Conservation (phyloP, 805 yeast species). For the Lipomyces spencermartinsiae region DNA sequence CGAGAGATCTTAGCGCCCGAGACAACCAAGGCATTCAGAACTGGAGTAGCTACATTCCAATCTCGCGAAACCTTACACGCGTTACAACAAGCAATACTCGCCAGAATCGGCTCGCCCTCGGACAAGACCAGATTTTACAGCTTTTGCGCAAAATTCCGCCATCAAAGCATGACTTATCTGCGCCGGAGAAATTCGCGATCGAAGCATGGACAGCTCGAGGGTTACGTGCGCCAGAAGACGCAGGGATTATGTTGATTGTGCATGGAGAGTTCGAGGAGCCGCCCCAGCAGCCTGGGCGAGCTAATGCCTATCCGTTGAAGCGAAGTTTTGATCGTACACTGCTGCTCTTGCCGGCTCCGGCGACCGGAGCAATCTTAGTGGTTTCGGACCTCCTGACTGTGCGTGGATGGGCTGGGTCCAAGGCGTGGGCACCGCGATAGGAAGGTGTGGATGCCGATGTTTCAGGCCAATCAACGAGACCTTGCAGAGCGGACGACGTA, state of each 20-base stretch:
- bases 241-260: slow-evolving; percentile 66
- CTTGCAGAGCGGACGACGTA: not conserved
- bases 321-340: slow-evolving; percentile 89
- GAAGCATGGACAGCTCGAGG: slow-evolving; percentile 58
- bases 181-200: slow-evolving; percentile 72
- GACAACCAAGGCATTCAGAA: slow-evolving; percentile 28
- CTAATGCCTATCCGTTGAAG: slow-evolving; percentile 45
- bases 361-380: slow-evolving; percentile 72
- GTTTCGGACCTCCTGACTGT: slow-evolving; percentile 84
- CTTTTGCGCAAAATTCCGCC: slow-evolving; percentile 75
- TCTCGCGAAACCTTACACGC: slow-evolving; percentile 77
- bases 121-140: slow-evolving; percentile 68
- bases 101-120: slow-evolving; percentile 64
- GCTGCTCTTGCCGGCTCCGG: slow-evolving; percentile 73
- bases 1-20: slow-evolving; percentile 48
- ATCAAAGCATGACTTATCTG: slow-evolving; percentile 71
- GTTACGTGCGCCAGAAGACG: slow-evolving; percentile 65
- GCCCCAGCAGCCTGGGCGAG: slow-evolving; percentile 36
- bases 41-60: slow-evolving; percentile 59
- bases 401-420: slow-evolving; percentile 61
- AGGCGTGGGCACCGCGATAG: slow-evolving; percentile 57
- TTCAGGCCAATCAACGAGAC: not conserved
- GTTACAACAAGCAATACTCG: slow-evolving; percentile 59
- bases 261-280: slow-evolving; percentile 86
- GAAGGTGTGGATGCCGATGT: not conserved